Evolutionary conservation across 2,329 filamentous ascomycete species (phyloP).

Genomic region (Colletotrichum salicis): DNA sequence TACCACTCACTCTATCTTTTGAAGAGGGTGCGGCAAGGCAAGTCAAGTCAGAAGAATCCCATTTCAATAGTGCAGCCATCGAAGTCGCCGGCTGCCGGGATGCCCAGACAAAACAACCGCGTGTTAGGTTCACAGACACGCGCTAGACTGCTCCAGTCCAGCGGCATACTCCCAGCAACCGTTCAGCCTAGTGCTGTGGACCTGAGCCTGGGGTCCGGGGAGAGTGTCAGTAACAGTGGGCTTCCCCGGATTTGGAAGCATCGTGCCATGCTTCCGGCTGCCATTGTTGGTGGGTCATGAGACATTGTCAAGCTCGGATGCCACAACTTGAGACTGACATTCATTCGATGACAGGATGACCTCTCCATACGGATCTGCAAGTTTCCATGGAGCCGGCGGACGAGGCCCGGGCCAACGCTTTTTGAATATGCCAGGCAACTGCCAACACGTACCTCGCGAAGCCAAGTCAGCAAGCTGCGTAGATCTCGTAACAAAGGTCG

Average conservation of each 20-base stretch:
- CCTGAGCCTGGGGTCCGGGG: neutral
- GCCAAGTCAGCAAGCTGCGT: neutral
- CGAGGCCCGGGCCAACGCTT: neutral
- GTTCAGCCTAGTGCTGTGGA: constrained; percentile 9
- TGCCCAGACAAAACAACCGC: neutral
- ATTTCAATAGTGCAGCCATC: neutral
- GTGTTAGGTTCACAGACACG: neutral
- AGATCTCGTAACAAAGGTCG: neutral
- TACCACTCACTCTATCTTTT: neutral
- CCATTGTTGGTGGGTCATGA: constrained; percentile 20
- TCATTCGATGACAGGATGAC: constrained; percentile 10
- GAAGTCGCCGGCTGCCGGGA: neutral
- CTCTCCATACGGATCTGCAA: neutral
- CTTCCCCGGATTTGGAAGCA: constrained; percentile 8
- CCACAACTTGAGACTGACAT: neutral
- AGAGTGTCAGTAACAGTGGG: neutral
- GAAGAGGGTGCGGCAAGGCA: neutral
- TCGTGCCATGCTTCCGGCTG: constrained; percentile 6
- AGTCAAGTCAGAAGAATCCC: neutral
- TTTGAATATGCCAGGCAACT: constrained; percentile 8
- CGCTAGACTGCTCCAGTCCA: neutral
- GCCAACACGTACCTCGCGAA: neutral
- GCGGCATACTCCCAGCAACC: neutral
- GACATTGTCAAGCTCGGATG: neutral
- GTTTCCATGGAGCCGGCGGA: constrained; percentile 1